Evolutionary conservation across 371 early-diverging fungal species (phyloP), one percentile per base, ranked within the genome.

Genomic region (Nematocida sp.): DNA sequence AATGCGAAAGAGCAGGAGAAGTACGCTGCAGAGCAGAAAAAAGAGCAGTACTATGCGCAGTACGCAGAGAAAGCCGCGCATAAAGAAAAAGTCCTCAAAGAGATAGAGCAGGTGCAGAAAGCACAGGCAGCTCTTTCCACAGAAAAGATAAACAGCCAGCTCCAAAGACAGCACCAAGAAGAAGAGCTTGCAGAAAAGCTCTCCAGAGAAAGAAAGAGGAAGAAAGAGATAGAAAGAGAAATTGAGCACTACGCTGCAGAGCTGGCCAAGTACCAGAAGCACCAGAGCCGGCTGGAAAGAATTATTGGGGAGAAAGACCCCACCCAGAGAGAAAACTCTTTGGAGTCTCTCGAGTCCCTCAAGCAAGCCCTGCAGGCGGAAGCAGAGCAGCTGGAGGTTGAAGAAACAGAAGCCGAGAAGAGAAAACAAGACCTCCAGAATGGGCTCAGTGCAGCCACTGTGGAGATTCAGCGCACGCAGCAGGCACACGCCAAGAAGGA

Each of bases 401-500:
- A 60, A 8, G 36, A 55, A 27, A 50, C 29, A 38, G 55, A 60
- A 31, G 21, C 70, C 2, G 60, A 37, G 29, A 40, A 56, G 21
- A 1, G 64, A 29, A 48, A 64, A 23, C n/a, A n/a, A n/a, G n/a
- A n/a, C n/a, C n/a, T n/a, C n/a, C n/a, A n/a, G n/a, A n/a, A n/a
- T n/a, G n/a, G n/a, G n/a, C n/a, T n/a, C n/a, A 52, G 76, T 41
- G 45, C 70, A 37, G 21, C 27, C 29, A 45, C 15, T 29, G 17
- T 62, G 5, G 63, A 29, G 8, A 31, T 64, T 13, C 11, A 64
- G 13, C 5, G 23, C n/a, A 64, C 55, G 27, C 15, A 63, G 17
- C 19, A 3, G 19, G 65, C 64, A 63, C 13, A 7, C 13, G 25
- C 37, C 15, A 83, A 77, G 51, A 81, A 81, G 56, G 57, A 80